These are phyloP conservation scores for Myxozyma kluyveri DNA, from an alignment of 805 yeast species.

Conservation along the genomic window DNA sequence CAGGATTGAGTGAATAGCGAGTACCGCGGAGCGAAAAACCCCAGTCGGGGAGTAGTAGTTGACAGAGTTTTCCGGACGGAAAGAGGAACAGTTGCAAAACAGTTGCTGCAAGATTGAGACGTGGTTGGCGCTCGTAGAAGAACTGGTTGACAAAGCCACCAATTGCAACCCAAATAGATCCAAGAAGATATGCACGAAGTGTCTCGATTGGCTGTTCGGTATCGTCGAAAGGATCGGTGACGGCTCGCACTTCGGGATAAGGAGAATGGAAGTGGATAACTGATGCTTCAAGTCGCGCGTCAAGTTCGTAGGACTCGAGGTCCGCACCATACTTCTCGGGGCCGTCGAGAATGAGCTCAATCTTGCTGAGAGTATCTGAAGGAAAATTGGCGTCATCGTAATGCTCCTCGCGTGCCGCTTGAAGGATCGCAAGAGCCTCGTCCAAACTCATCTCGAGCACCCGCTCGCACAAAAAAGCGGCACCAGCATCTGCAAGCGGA, in stretches of 20 bases:
- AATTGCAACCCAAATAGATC: conserved; percentile 51
- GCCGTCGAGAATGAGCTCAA: conserved; percentile 31
- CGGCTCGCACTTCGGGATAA: conserved; percentile 54
- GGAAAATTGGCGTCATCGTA: conserved; percentile 48
- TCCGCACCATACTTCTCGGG: conserved; percentile 46
- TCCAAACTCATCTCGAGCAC: conserved; percentile 39
- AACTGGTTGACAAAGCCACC: conserved; percentile 59
- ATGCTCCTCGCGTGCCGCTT: conserved; percentile 42
- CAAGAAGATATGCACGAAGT: conserved; percentile 53
- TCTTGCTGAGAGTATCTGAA: conserved; percentile 38
- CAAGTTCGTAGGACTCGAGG: conserved; percentile 44
- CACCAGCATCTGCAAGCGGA: conserved; percentile 31
- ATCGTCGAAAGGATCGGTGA: conserved; percentile 42
- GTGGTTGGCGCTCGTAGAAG: conserved; percentile 56
- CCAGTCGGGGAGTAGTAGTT: conserved; percentile 45
- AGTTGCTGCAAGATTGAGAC: conserved; percentile 49
- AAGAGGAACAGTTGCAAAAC: conserved; percentile 59
- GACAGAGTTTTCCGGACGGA: conserved; percentile 60
- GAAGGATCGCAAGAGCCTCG: conserved; percentile 43
- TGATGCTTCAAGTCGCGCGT: conserved; percentile 46
- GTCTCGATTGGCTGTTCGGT: conserved; percentile 49
- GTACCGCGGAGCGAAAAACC: conserved; percentile 59
- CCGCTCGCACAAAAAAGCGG: conserved; percentile 47
- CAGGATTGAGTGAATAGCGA: conserved; percentile 48
- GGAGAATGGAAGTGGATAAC: conserved; percentile 48